Base-by-base conservation (phyloP, 2,329 filamentous ascomycete genomes). In the Fusarium compactum region DNA sequence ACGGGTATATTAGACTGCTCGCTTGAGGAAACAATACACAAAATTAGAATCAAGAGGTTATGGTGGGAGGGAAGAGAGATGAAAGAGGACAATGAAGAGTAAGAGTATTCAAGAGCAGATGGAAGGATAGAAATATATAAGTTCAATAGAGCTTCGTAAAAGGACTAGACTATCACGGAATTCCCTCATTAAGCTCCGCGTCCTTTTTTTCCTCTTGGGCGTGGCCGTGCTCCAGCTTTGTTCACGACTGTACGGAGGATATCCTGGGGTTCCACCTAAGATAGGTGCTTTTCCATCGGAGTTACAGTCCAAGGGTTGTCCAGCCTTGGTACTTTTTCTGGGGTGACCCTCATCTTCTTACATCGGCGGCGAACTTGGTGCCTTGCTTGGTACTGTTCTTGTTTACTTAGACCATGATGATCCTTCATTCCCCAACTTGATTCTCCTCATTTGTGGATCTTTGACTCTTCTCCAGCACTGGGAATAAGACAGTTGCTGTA, bases 141-240 rank as follows among this genome's bases (percentile, higher is more conserved):
- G 68, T 61, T 18, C 27, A 55, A 55, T 29, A n/a, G 45, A 61
- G 41, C 30, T 32, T 60, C 44, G 58, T 59, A 56, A 41, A 63
- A 57, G 46, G 62, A 32, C 34, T 38, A 38, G 34, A 52, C 25
- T 24, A 27, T 11, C 57, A 66, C 65, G 63, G 71, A 71, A 74
- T 73, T 75, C 71, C 69, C 64, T 71, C 64, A 51, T 48, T 48
- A 41, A 63, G 61, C 72, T 70, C 70, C 60, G 57, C 59, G 60
- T 48, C 69, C 61, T 60, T 53, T 38, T 52, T 53, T 41, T 34
- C 32, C 32, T 25, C 14, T 44, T 52, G 32, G 22, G 20, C 48
- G 22, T 52, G 48, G 48, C 48, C 48, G 48, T 51, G 50, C 50
- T 53, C 34, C 34, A 53, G 50, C 50, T 53, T 53, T 53, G 50